Evolutionary conservation across 2,329 filamentous ascomycete genomes (phyloP).

Genomic region (Aspergillus floridensis): DNA sequence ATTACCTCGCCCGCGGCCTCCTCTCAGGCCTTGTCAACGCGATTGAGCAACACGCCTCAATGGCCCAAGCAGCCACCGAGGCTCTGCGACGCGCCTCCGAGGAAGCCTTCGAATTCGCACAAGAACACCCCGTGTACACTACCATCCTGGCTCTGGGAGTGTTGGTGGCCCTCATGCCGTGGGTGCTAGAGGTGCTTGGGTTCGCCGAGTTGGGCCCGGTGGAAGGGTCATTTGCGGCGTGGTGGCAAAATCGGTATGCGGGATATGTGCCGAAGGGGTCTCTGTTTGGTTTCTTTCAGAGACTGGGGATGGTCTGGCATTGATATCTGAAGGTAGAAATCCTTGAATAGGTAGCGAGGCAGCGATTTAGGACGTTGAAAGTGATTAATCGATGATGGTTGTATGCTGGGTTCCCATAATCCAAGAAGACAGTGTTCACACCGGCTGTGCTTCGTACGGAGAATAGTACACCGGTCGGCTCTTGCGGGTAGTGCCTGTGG

Average conservation of each 20-base stretch:
- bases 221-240: slow-evolving; percentile 39
- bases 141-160: slow-evolving; percentile 28
- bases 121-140: slow-evolving; percentile 24
- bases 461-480: not conserved
- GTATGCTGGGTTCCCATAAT: too few relatives aligned
- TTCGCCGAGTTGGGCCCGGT: slow-evolving; percentile 27
- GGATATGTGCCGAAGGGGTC: slow-evolving; percentile 42
- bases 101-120: slow-evolving; percentile 19
- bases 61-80: slow-evolving; percentile 17
- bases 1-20: slow-evolving; percentile 13
- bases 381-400: too few relatives aligned
- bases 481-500: not conserved
- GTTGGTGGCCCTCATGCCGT: slow-evolving; percentile 23
- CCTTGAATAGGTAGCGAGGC: too few relatives aligned
- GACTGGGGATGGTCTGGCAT: slow-evolving; percentile 40
- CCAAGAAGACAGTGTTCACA: not conserved
- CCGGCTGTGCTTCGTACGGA: not conserved
- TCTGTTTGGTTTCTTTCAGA: slow-evolving; percentile 45
- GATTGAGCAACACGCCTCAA: slow-evolving; percentile 12
- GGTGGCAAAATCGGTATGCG: slow-evolving; percentile 40
- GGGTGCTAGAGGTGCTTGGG: slow-evolving; percentile 26
- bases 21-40: slow-evolving; percentile 14
- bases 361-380: too few relatives aligned
- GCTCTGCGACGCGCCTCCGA: slow-evolving; percentile 15
- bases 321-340: not conserved